These are phyloP conservation scores for Euphrasia confusa DNA, from an alignment of 257 asterid genomes.

Conservation along the genomic window DNA sequence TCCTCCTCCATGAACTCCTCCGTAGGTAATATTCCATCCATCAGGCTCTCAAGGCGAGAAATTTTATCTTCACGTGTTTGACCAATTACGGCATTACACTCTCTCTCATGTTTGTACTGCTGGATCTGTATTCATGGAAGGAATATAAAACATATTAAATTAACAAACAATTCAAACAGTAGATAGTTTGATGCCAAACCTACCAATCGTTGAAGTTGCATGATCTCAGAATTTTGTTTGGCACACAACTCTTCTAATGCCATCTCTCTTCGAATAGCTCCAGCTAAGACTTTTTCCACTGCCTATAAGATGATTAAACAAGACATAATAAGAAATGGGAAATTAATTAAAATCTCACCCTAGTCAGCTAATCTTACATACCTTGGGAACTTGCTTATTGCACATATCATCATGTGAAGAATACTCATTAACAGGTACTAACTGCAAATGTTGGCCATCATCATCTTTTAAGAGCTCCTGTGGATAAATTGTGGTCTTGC, in stretches of 20 bases:
- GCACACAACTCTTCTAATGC: constrained; percentile 85
- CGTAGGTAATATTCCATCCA: constrained; percentile 84
- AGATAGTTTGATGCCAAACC: constrained; percentile 18
- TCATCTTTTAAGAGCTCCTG: constrained; percentile 34
- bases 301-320: constrained; percentile 51
- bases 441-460: constrained; percentile 67
- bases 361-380: constrained; percentile 33
- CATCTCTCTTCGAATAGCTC: constrained; percentile 99
- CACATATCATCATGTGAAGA: constrained; percentile 46
- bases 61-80: constrained; percentile 96
- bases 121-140: constrained; percentile 53
- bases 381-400: constrained; percentile 77
- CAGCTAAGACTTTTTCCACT: constrained; percentile 94
- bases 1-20: constrained; percentile 93
- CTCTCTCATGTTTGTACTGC: constrained; percentile 98
- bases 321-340: constrained; percentile 27
- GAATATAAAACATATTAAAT: constrained; percentile 22
- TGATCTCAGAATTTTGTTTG: constrained; percentile 73
- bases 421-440: constrained; percentile 59
- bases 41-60: constrained; percentile 87
- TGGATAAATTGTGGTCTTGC: constrained; percentile 45
- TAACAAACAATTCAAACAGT: constrained; percentile 3
- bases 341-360: constrained; percentile 18
- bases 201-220: constrained; percentile 91
- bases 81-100: constrained; percentile 76